Percentiles rank a stretch among this genome's conserved stretches.
Evolutionary conservation across 345 rosid species (phyloP).

Genomic region (Melastoma malabathricum): DNA sequence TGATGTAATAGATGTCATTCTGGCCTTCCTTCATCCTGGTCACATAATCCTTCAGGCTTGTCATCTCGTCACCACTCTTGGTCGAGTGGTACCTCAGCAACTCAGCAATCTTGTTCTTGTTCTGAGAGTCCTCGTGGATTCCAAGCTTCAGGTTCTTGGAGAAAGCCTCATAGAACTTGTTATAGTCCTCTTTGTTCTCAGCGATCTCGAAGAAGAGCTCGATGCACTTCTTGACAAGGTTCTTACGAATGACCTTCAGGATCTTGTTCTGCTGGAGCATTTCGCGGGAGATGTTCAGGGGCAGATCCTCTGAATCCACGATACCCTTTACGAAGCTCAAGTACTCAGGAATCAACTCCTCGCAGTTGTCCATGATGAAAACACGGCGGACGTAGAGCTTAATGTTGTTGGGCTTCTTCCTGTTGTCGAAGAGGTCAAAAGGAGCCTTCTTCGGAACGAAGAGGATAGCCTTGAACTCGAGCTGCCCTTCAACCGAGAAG

Average conservation of each 20-base stretch:
- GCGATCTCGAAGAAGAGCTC: slow-evolving; percentile 89
- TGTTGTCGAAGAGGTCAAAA: slow-evolving; percentile 79
- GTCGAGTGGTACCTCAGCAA: slow-evolving; percentile 80
- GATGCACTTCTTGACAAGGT: slow-evolving; percentile 79
- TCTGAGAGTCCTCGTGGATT: slow-evolving; percentile 74
- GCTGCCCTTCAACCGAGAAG: slow-evolving; percentile 90
- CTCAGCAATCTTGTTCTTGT: slow-evolving; percentile 71
- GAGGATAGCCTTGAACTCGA: slow-evolving; percentile 88
- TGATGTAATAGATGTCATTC: slow-evolving; percentile 69
- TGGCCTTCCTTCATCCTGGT: slow-evolving; percentile 95
- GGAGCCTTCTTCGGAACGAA: slow-evolving; percentile 89
- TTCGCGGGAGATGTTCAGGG: slow-evolving; percentile 83
- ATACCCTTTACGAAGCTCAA: slow-evolving; percentile 82
- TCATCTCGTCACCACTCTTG: slow-evolving; percentile 84
- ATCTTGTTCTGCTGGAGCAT: slow-evolving; percentile 85
- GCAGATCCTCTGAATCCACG: slow-evolving; percentile 86
- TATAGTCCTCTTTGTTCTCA: slow-evolving; percentile 89
- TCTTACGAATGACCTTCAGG: slow-evolving; percentile 79
- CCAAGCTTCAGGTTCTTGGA: slow-evolving; percentile 84
- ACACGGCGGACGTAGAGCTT: slow-evolving; percentile 90
- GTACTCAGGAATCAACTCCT: slow-evolving; percentile 73
- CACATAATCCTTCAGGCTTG: slow-evolving; percentile 82
- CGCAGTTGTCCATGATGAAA: slow-evolving; percentile 93
- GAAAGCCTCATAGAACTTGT: slow-evolving; percentile 83
- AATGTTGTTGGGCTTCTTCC: slow-evolving; percentile 85